Conservation (phyloP, 345 rosid genomes). For the Eucalyptus marginata region DNA sequence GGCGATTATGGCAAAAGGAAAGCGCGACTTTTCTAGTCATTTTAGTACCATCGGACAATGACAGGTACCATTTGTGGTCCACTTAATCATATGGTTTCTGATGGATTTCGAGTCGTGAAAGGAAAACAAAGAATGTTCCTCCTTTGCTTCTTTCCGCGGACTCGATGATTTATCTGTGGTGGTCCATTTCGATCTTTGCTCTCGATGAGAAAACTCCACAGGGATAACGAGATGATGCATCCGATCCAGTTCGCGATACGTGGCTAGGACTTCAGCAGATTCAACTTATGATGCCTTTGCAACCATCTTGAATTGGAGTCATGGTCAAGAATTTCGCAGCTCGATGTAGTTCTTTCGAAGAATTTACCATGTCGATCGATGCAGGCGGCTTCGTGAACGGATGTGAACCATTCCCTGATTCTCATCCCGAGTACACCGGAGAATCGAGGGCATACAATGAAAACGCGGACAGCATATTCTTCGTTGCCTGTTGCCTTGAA, state of each 20-base stretch:
- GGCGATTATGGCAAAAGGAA: neutral
- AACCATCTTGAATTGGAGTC: neutral
- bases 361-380: fast-evolving
- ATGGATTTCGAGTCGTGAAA: neutral
- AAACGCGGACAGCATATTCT: neutral
- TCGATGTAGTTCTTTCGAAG: neutral
- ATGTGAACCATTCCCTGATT: neutral
- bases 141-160: neutral
- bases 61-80: neutral
- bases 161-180: neutral
- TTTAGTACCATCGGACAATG: neutral
- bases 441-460: neutral
- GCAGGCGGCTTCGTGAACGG: neutral
- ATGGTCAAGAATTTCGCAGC: neutral
- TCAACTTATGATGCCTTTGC: neutral
- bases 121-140: neutral
- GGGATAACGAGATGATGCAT: neutral
- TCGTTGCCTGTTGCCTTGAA: neutral
- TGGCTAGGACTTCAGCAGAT: neutral
- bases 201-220: fast-evolving
- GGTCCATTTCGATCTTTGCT: neutral
- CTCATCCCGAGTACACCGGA: neutral
- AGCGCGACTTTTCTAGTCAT: neutral
- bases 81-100: neutral
- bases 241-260: fast-evolving